Conservation (phyloP, 169 alveolate genomes). For the Cryptosporidium sp. region DNA sequence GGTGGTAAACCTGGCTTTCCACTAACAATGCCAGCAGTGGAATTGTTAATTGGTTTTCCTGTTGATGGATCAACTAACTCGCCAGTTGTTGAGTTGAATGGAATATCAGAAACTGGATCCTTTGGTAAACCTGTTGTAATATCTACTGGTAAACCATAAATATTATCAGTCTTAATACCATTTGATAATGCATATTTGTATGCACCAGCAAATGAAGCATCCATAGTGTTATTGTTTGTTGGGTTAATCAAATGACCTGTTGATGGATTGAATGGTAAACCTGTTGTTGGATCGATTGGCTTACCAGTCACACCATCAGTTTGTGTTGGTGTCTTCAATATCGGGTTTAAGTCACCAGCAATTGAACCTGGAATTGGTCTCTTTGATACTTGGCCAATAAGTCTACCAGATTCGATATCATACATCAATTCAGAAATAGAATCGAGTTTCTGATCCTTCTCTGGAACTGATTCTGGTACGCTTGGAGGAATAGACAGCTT, state of each 20-base stretch:
- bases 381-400: constrained; percentile 24
- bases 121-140: constrained; percentile 49
- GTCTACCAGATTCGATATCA: constrained; percentile 51
- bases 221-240: constrained; percentile 32
- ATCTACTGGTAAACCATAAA: constrained; percentile 56
- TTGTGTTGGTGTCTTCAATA: constrained; percentile 45
- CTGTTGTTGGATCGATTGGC: constrained; percentile 74
- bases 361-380: constrained; percentile 72
- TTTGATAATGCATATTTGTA: constrained; percentile 28
- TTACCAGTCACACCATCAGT: constrained; percentile 43
- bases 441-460: constrained; percentile 29
- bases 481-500: constrained; percentile 41
- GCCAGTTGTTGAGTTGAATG: constrained; percentile 59
- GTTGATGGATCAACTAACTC: constrained; percentile 66
- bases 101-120: constrained; percentile 69
- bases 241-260: constrained; percentile 47
- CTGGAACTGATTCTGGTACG: constrained; percentile 22
- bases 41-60: constrained; percentile 36
- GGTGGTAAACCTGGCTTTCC: constrained; percentile 60
- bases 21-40: constrained; percentile 72
- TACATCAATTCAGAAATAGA: constrained; percentile 42
- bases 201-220: constrained; percentile 50
- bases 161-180: constrained; percentile 65
- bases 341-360: constrained; percentile 55
- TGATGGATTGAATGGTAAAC: constrained; percentile 62